Percentiles rank a stretch among this genome's conserved stretches.
Evolutionary conservation across 352 stramenopile genomes (phyloP).

Genomic region (Phytopythium mirpurense): DNA sequence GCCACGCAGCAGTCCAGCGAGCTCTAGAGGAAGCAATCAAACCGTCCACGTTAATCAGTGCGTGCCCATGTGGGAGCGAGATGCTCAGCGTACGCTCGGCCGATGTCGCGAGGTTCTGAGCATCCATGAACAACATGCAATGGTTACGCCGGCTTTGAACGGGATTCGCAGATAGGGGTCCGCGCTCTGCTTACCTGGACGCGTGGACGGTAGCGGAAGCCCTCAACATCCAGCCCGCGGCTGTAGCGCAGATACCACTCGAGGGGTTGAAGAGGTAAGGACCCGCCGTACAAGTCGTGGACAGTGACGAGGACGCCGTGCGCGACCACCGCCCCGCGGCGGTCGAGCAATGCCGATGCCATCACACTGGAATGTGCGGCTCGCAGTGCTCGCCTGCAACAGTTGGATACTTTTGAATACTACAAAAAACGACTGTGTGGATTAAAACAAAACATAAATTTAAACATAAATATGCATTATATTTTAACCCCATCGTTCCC

Average conservation of each 20-base stretch:
- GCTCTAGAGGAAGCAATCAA: constrained; percentile 14
- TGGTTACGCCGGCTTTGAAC: too few relatives aligned
- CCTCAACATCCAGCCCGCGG: constrained; percentile 35
- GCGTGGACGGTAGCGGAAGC: constrained; percentile 43
- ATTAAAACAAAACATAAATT: too few relatives aligned
- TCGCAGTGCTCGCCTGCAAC: not conserved
- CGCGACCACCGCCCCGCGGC: constrained; percentile 32
- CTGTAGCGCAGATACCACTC: constrained; percentile 34
- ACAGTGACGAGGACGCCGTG: constrained; percentile 57
- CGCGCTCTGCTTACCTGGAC: too few relatives aligned
- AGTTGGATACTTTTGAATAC: too few relatives aligned
- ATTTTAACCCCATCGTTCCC: too few relatives aligned
- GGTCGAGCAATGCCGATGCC: constrained; percentile 42
- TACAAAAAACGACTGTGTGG: too few relatives aligned
- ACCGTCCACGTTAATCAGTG: not conserved
- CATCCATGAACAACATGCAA: too few relatives aligned
- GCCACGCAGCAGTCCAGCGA: constrained; percentile 41
- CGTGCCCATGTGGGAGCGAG: too few relatives aligned
- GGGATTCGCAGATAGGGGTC: too few relatives aligned
- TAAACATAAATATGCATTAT: too few relatives aligned
- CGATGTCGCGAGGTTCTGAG: constrained; percentile 29
- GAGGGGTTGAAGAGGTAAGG: constrained; percentile 35
- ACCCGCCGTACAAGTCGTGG: constrained; percentile 55
- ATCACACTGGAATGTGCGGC: constrained; percentile 13
- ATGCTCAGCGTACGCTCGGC: constrained; percentile 26